Conservation (phyloP, 129 eudicot genomes). For the Artemisia argyi region DNA sequence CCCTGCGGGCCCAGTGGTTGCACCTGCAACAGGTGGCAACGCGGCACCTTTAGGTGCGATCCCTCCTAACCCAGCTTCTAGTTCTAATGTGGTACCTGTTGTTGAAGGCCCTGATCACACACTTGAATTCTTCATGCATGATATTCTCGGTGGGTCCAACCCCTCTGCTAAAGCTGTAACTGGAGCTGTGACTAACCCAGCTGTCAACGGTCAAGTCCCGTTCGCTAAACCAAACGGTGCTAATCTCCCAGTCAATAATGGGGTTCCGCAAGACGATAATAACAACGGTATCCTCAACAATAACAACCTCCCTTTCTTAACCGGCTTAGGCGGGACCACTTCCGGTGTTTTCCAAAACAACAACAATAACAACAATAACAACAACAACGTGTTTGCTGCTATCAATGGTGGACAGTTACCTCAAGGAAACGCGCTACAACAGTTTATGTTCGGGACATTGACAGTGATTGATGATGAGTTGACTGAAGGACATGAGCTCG, state of each 20-base stretch:
- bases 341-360: slow-evolving; percentile 36
- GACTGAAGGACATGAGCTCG: slow-evolving; percentile 71
- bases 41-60: slow-evolving; percentile 27
- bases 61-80: slow-evolving; percentile 28
- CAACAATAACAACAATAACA: slow-evolving; percentile 29
- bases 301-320: slow-evolving; percentile 49
- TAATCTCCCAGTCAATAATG: slow-evolving; percentile 44
- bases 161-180: slow-evolving; percentile 54
- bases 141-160: slow-evolving; percentile 48
- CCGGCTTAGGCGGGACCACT: slow-evolving; percentile 46
- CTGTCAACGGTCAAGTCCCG: slow-evolving; percentile 44
- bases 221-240: slow-evolving; percentile 53
- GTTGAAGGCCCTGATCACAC: slow-evolving; percentile 28
- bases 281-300: slow-evolving; percentile 39
- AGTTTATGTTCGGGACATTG: slow-evolving; percentile 86
- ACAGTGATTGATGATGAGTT: slow-evolving; percentile 75
- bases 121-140: slow-evolving; percentile 48
- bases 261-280: slow-evolving; percentile 28
- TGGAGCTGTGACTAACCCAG: slow-evolving; percentile 47
- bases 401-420: slow-evolving; percentile 53
- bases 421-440: slow-evolving; percentile 51
- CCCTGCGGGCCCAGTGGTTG: slow-evolving; percentile 23
- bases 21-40: slow-evolving; percentile 23
- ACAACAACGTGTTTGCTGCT: slow-evolving; percentile 37
- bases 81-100: slow-evolving; percentile 13